phyloP scores from a whole-genome alignment of 495 filamentous ascomycete species.

The Annulohypoxylon moriforme region DNA sequence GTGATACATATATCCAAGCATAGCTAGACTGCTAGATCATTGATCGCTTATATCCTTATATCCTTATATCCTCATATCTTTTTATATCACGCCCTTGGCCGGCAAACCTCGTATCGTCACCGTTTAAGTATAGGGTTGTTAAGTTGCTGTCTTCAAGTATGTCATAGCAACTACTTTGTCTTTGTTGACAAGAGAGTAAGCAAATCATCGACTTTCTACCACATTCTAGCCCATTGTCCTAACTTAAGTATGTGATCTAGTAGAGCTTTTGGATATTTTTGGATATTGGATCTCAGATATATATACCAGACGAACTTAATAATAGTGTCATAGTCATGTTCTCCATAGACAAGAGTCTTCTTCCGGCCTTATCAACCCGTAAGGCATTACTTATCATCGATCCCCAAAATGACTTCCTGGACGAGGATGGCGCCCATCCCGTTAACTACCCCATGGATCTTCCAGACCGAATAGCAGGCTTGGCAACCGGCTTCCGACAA shows the following conservation, averaged over 20 bases:
- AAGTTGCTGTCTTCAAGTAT: constrained; percentile 26
- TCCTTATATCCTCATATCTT: background rate
- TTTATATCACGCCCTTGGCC: constrained; percentile 31
- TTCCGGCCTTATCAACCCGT: constrained; percentile 70
- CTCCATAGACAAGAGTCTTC: constrained; percentile 56
- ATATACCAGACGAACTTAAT: constrained; percentile 19
- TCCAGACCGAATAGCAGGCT: constrained; percentile 70
- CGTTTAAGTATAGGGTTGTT: background rate
- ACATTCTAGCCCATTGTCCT: constrained; percentile 3
- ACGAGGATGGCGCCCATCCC: constrained; percentile 73
- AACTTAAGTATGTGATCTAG: constrained; percentile 12
- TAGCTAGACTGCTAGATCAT: constrained; percentile 22
- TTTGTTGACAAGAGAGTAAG: constrained; percentile 22
- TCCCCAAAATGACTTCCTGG: constrained; percentile 92
- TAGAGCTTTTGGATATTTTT: constrained; percentile 24
- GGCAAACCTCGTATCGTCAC: constrained; percentile 20
- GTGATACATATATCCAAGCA: constrained; percentile 35
- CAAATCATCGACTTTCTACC: background rate
- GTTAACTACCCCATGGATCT: constrained; percentile 73
- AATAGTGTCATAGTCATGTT: constrained; percentile 54
- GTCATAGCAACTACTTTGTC: constrained; percentile 27
- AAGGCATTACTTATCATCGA: constrained; percentile 88
- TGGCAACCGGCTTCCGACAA: constrained; percentile 78
- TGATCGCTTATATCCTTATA: constrained; percentile 1
- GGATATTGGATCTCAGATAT: constrained; percentile 12